These are phyloP conservation scores for Sporothrix phasma DNA, from an alignment of 2,329 filamentous ascomycete genomes.

Conservation along the genomic window DNA sequence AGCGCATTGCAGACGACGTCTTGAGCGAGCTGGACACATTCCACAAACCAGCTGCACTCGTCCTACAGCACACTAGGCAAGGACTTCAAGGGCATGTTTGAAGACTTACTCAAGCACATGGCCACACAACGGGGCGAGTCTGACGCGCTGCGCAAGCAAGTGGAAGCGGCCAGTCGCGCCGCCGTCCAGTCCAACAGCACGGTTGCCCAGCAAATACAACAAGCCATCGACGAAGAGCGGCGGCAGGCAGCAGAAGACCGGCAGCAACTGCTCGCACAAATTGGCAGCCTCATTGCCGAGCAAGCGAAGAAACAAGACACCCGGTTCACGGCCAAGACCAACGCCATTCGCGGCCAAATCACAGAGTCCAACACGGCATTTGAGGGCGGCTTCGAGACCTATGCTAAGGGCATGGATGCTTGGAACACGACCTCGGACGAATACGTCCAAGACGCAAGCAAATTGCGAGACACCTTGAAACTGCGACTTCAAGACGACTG, in stretches of 20 bases:
- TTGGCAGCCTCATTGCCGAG: conserved; percentile 63
- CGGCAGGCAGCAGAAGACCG: conserved; percentile 63
- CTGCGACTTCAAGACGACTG: conserved; percentile 78
- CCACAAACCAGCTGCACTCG: conserved; percentile 45
- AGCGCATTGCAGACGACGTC: conserved; percentile 82
- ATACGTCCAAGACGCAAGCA: conserved; percentile 60
- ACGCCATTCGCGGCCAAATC: conserved; percentile 54
- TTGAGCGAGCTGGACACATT: conserved; percentile 77
- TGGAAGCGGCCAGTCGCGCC: conserved; percentile 58
- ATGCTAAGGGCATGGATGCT: conserved; percentile 59
- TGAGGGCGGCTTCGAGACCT: conserved; percentile 54
- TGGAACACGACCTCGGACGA: conserved; percentile 63
- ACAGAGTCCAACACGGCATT: conserved; percentile 53
- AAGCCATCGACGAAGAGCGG: conserved; percentile 67
- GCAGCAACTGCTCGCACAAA: conserved; percentile 62
- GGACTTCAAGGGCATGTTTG: conserved; percentile 50
- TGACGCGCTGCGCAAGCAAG: conserved; percentile 58
- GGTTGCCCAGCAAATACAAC: conserved; percentile 56
- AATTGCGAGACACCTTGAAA: conserved; percentile 69
- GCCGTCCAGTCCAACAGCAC: conserved; percentile 58
- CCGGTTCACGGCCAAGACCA: conserved; percentile 55
- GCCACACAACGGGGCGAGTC: conserved; percentile 68
- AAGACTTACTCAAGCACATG: conserved; percentile 66
- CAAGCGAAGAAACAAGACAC: conserved; percentile 65
- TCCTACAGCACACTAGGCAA: conserved; percentile 11